Evolutionary conservation across 2,329 filamentous ascomycete species (phyloP).

Genomic region (Allantophomopsis cytisporea): DNA sequence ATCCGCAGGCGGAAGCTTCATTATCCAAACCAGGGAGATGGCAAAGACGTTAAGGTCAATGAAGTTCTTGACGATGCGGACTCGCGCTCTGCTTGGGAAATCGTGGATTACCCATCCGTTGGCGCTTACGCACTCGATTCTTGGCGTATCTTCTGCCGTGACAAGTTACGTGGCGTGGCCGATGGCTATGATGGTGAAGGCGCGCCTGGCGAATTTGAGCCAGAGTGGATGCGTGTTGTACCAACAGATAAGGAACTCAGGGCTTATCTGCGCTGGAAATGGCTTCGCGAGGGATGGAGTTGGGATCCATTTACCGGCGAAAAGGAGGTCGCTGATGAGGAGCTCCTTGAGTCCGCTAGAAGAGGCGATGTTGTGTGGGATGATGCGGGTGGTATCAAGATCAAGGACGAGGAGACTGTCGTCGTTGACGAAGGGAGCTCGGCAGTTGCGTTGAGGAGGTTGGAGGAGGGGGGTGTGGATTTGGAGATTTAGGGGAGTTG

Average conservation of each 20-base stretch:
- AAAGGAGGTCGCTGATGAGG: slow-evolving; percentile 33
- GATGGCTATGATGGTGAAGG: slow-evolving; percentile 51
- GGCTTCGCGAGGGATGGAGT: slow-evolving; percentile 72
- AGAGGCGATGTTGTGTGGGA: slow-evolving; percentile 34
- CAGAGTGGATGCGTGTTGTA: slow-evolving; percentile 81
- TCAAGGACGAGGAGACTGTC: slow-evolving; percentile 20
- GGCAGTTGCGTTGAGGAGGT: no score
- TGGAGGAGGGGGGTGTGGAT: no score
- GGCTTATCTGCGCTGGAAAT: slow-evolving; percentile 81
- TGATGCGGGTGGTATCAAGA: slow-evolving; percentile 19
- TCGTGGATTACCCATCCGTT: slow-evolving; percentile 66
- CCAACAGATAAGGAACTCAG: slow-evolving; percentile 81
- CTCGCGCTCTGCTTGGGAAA: slow-evolving; percentile 49
- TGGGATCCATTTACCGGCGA: slow-evolving; percentile 67
- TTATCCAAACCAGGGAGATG: slow-evolving; percentile 35
- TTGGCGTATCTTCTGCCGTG: slow-evolving; percentile 88
- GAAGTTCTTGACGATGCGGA: slow-evolving; percentile 32
- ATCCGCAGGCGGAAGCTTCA: slow-evolving; percentile 41
- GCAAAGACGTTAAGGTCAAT: slow-evolving; percentile 28
- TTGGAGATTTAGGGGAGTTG: no score
- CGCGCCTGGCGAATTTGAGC: slow-evolving; percentile 42
- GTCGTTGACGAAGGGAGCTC: neutral
- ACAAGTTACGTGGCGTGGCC: slow-evolving; percentile 54
- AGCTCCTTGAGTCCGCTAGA: slow-evolving; percentile 41
- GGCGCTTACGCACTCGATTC: slow-evolving; percentile 77